Evolutionary conservation across 1,284 basidiomycete genomes (phyloP).

Genomic region (Peniophora sp.): DNA sequence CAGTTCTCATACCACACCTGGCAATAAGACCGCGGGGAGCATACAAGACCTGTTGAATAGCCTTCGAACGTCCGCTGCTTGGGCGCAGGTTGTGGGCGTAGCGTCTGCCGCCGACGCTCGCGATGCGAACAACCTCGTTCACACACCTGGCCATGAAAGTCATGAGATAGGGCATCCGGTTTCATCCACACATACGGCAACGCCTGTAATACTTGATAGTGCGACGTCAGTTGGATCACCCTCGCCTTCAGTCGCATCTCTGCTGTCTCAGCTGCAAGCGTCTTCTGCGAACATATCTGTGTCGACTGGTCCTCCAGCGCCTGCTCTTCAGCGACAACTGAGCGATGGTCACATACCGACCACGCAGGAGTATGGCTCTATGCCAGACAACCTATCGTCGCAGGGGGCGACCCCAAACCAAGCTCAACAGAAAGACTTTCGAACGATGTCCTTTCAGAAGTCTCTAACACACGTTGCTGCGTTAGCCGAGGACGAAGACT

Average conservation of each 20-base stretch:
- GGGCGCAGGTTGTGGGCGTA: conserved; percentile 40
- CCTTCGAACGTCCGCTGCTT: conserved; percentile 54
- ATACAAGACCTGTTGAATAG: conserved; percentile 61
- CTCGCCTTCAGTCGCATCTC: conserved; percentile 41
- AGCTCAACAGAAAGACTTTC: conserved; percentile 27
- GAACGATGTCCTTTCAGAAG: conserved; percentile 52
- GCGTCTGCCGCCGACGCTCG: conserved; percentile 5
- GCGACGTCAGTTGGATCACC: background rate
- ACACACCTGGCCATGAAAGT: background rate
- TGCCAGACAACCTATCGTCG: too few relatives aligned
- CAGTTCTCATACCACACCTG: too few relatives aligned
- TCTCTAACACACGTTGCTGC: conserved; percentile 48
- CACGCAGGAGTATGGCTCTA: too few relatives aligned
- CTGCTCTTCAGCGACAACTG: too few relatives aligned
- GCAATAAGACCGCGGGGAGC: conserved; percentile 45
- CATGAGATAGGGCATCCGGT: too few relatives aligned
- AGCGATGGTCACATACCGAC: too few relatives aligned
- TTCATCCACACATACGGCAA: background rate
- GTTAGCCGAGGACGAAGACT: conserved; percentile 41
- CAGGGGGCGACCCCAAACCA: background rate
- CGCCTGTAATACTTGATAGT: too few relatives aligned
- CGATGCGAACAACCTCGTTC: conserved; percentile 1
- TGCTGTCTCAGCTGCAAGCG: conserved; percentile 57
- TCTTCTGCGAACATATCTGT: conserved; percentile 6
- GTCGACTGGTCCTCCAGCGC: too few relatives aligned